Conservation (phyloP, 345 rosid genomes). For the Clausena lansium region DNA sequence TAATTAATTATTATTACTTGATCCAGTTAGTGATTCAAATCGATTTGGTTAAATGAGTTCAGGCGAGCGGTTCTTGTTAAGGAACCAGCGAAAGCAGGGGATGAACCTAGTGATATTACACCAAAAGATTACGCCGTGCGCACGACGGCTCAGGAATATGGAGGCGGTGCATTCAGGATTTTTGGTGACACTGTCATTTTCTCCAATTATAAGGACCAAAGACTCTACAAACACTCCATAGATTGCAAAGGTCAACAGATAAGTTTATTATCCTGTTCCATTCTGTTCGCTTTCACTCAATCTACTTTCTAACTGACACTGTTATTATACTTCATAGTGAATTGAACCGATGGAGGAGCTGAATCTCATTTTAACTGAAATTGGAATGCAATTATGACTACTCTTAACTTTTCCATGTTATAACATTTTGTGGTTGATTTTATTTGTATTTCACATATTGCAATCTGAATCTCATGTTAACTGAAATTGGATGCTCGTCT, state of each 20-base stretch:
- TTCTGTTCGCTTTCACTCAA: neutral
- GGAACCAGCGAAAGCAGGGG: slow-evolving; percentile 54
- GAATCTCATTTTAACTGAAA: neutral
- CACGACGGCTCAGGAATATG: slow-evolving; percentile 81
- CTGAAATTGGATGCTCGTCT: no score
- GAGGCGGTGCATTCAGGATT: slow-evolving; percentile 87
- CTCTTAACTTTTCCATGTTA: neutral
- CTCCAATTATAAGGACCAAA: slow-evolving; percentile 86
- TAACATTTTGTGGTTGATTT: neutral
- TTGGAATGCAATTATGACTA: neutral
- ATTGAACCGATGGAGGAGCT: neutral
- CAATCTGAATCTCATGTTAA: no score
- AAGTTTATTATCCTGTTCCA: neutral
- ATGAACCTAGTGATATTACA: slow-evolving; percentile 59
- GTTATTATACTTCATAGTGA: neutral
- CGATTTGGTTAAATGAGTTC: neutral
- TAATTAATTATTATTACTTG: no score
- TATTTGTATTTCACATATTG: no score
- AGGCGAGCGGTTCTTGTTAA: slow-evolving; percentile 76
- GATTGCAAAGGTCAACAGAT: slow-evolving; percentile 39
- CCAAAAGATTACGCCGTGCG: slow-evolving; percentile 81
- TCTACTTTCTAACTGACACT: neutral
- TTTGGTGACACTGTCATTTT: slow-evolving; percentile 58
- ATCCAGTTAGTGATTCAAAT: neutral
- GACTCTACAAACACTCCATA: slow-evolving; percentile 63